Evolutionary conservation across 2,329 filamentous ascomycete species (phyloP).

Genomic region (Plenodomus lindquistii): DNA sequence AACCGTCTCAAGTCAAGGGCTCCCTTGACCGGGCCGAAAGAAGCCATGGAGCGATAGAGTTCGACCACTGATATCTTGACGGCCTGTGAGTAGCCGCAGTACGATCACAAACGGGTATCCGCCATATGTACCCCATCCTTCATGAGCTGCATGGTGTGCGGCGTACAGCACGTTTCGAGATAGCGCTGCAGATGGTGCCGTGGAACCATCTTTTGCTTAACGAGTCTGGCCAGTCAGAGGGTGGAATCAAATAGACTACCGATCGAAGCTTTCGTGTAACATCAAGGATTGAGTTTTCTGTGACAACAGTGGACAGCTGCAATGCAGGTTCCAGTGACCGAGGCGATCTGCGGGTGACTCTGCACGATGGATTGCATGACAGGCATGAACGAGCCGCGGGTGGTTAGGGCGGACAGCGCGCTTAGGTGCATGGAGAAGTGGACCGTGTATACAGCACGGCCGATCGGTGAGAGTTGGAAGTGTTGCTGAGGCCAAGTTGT

Average conservation of each 20-base stretch:
- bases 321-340: slow-evolving; percentile 39
- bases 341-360: slow-evolving; percentile 43
- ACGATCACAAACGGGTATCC: slow-evolving; percentile 26
- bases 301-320: slow-evolving; percentile 27
- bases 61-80: slow-evolving; percentile 20
- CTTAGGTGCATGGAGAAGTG: slow-evolving; percentile 2
- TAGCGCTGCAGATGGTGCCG: slow-evolving; percentile 35
- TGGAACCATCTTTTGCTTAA: slow-evolving; percentile 27
- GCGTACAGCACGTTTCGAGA: slow-evolving; percentile 38
- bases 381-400: slow-evolving; percentile 27
- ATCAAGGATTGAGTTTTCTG: slow-evolving; percentile 19
- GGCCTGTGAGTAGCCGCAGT: slow-evolving; percentile 33
- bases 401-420: slow-evolving; percentile 18
- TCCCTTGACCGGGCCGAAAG: slow-evolving; percentile 29
- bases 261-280: slow-evolving; percentile 42
- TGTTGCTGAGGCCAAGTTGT: slow-evolving; percentile 9
- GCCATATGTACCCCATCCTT: slow-evolving; percentile 28
- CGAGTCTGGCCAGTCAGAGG: slow-evolving; percentile 21
- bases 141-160: slow-evolving; percentile 31
- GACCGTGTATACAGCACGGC: neutral
- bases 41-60: slow-evolving; percentile 5
- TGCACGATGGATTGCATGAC: slow-evolving; percentile 42
- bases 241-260: slow-evolving; percentile 19
- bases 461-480: slow-evolving; percentile 1
- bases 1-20: neutral